Evolutionary conservation across 2,329 filamentous ascomycete species (phyloP).

Genomic region (Aspergillus pseudonomiae): DNA sequence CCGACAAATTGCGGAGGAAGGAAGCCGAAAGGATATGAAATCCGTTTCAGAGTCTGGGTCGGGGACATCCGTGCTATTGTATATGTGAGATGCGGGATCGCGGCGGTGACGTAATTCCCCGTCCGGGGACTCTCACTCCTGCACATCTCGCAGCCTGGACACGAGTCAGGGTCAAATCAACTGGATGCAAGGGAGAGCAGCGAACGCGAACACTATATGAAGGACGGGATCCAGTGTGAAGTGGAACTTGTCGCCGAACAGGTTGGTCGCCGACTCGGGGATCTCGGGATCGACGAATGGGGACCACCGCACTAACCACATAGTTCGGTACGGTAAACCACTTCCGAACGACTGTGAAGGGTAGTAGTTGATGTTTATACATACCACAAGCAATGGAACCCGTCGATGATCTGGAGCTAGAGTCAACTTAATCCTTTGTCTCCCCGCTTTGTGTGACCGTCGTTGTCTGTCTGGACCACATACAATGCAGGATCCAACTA

Average conservation of each 20-base stretch:
- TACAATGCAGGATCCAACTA: constrained; percentile 9
- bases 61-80: neutral
- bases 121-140: neutral
- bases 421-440: neutral
- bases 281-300: constrained; percentile 20
- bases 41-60: neutral
- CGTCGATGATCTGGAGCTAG: neutral
- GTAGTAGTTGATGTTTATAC: neutral
- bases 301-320: constrained; percentile 5
- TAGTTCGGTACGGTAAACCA: neutral
- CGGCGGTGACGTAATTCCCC: neutral
- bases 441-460: neutral
- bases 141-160: neutral
- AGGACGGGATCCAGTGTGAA: neutral
- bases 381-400: neutral
- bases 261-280: constrained; percentile 26
- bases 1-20: neutral
- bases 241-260: constrained; percentile 2
- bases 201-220: neutral
- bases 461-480: neutral
- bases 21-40: neutral
- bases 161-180: neutral
- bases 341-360: neutral
- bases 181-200: neutral
- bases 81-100: neutral